Conservation (phyloP, 2,329 filamentous ascomycete genomes). For the Aspergillus fumigatiaffinis region DNA sequence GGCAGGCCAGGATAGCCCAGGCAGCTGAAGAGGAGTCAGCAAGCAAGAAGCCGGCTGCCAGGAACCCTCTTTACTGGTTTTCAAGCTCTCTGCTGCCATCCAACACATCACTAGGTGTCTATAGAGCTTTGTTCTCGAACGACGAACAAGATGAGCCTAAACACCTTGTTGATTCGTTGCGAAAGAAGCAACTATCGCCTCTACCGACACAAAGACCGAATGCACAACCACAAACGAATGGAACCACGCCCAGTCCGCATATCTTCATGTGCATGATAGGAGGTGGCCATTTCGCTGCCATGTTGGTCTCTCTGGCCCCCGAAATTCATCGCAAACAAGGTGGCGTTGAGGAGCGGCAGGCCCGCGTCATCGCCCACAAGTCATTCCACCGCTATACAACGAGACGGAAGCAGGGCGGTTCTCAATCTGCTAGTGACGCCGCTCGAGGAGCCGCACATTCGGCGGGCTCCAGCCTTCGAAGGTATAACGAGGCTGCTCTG, state of each 20-base stretch:
- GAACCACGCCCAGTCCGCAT: slow-evolving; percentile 63
- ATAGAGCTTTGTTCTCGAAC: slow-evolving; percentile 72
- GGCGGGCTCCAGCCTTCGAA: slow-evolving; percentile 80
- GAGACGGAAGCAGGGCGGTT: slow-evolving; percentile 89
- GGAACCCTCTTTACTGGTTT: slow-evolving; percentile 81
- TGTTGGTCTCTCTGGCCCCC: slow-evolving; percentile 86
- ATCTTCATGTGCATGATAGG: slow-evolving; percentile 98
- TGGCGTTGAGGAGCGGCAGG: slow-evolving; percentile 75
- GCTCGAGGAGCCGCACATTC: slow-evolving; percentile 94
- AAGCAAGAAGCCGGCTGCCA: slow-evolving; percentile 56
- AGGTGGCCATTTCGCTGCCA: slow-evolving; percentile 93
- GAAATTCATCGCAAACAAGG: slow-evolving; percentile 66
- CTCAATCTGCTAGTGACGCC: slow-evolving; percentile 89
- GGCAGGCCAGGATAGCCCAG: slow-evolving; percentile 68
- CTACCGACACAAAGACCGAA: slow-evolving; percentile 41
- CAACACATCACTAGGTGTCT: slow-evolving; percentile 79
- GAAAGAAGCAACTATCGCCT: slow-evolving; percentile 71
- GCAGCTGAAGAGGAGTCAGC: slow-evolving; percentile 43
- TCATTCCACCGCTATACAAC: slow-evolving; percentile 98
- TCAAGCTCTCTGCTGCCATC: slow-evolving; percentile 68
- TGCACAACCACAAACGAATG: slow-evolving; percentile 36
- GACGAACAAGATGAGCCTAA: slow-evolving; percentile 64
- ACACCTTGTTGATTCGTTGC: slow-evolving; percentile 64
- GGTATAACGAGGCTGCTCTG: slow-evolving; percentile 90
- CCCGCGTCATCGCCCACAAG: slow-evolving; percentile 88